Evolutionary conservation across 2,329 filamentous ascomycete species (phyloP), one percentile per base, ranked within the genome.

Genomic region (Xylogone sp.): DNA sequence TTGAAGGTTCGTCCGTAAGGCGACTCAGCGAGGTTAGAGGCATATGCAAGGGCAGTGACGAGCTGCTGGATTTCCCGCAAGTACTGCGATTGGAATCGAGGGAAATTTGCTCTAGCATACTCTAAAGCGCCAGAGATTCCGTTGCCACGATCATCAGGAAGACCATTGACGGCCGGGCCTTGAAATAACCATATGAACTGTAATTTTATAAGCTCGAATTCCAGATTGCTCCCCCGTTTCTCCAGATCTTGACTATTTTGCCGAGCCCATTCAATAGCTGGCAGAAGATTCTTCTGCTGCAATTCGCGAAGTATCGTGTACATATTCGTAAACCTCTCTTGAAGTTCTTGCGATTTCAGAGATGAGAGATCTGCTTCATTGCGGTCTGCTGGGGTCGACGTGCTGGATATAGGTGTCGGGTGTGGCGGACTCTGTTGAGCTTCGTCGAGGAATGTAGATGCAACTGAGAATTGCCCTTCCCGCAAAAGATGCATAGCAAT

Each of bases 401-500:
- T 63, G 56, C 53, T 63, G 51, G 43, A 65, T 59, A 53, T 68
- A 63, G 55, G 63, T 61, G 47, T 66, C 53, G 58, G 70, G 59
- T 67, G 65, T 21, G 70, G 68, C 39, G 74, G 72, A 53, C 74
- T 71, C 21, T 73, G 67, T 49, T 74, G 70, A 24, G 80, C 82
- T 74, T 97, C 94, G 13, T 79, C 74, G 46, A 96, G 82, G 61
- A 99, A 97, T 1, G 86, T 90, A 16, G 86, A 84, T 12, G 93
- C 93, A 2, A 96, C 92, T 20, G 78, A 79, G 69, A 99, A 99
- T 65, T 96, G 88, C 46, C 94, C 94, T 71, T 97, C 93, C 42
- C 94, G 88, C 39, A 99, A 79, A 20, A 99, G 80, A 66, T 99
- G 94, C 91, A 97, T 97, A 9, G 89, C 89, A 61, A 99, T 95